These are phyloP conservation scores for Chalaropsis thielavioides DNA, from an alignment of 2,329 filamentous ascomycete genomes.

Conservation along the genomic window DNA sequence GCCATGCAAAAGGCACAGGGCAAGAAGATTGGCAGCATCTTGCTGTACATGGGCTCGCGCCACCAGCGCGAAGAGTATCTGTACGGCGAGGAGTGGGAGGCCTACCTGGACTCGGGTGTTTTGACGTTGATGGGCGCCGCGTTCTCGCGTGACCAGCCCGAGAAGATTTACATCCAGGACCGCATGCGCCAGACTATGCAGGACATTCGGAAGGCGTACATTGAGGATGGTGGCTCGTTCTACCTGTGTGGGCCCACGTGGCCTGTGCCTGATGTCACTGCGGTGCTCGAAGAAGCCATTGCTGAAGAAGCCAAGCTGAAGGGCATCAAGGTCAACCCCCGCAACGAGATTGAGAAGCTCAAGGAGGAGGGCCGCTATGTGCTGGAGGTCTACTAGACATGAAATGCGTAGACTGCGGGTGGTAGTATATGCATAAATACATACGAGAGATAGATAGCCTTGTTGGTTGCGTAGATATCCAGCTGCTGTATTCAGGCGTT, in stretches of 20 bases:
- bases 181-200: conserved; percentile 79
- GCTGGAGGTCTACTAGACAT: conserved; percentile 74
- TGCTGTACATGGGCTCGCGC: conserved; percentile 91
- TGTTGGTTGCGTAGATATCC: background rate
- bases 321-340: conserved; percentile 68
- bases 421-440: background rate
- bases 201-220: conserved; percentile 74
- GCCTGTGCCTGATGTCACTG: conserved; percentile 94
- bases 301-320: conserved; percentile 52
- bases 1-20: conserved; percentile 97
- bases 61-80: conserved; percentile 98
- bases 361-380: conserved; percentile 95
- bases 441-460: background rate
- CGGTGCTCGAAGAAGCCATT: conserved; percentile 86
- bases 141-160: conserved; percentile 89
- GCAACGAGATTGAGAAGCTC: conserved; percentile 88
- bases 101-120: conserved; percentile 87
- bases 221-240: conserved; percentile 77
- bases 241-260: conserved; percentile 97
- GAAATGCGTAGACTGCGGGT: background rate
- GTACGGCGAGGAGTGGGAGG: conserved; percentile 98
- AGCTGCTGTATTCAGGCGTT: background rate
- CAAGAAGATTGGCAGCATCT: conserved; percentile 81
- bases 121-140: conserved; percentile 87
- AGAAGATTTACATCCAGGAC: conserved; percentile 99